Percentiles rank a stretch among this genome's conserved stretches.
These are phyloP conservation scores for Emergomyces pasteurianus DNA, from an alignment of 2,329 filamentous ascomycete species.

Conservation along the genomic window DNA sequence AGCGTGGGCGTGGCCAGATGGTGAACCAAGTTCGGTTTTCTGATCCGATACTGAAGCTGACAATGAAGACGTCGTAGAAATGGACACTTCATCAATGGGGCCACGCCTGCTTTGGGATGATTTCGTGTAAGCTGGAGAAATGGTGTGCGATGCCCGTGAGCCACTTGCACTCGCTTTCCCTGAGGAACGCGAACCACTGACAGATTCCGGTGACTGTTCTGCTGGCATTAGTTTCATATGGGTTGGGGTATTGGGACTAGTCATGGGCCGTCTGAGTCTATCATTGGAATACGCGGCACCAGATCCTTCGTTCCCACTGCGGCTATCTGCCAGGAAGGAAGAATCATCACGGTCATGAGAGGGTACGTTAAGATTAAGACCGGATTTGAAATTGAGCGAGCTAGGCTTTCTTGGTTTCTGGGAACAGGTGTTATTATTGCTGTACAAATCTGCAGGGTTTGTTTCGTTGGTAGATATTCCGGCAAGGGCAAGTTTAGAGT, in stretches of 20 bases:
- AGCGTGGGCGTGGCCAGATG: neutral
- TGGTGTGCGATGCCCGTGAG: neutral
- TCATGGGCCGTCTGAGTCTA: conserved; percentile 12
- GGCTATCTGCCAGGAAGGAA: conserved; percentile 26
- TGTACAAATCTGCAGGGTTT: neutral
- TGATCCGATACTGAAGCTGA: neutral
- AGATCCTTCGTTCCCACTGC: conserved; percentile 21
- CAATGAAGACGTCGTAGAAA: neutral
- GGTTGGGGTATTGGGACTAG: conserved; percentile 13
- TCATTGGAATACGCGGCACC: conserved; percentile 7
- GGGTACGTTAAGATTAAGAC: conserved; percentile 18
- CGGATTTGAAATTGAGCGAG: conserved; percentile 12
- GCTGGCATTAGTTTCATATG: conserved; percentile 1
- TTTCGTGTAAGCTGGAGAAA: neutral
- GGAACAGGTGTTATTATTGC: neutral
- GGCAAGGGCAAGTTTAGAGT: neutral
- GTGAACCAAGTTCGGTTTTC: neutral
- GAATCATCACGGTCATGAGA: conserved; percentile 19
- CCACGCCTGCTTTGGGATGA: neutral
- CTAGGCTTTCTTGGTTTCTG: neutral
- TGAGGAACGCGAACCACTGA: neutral
- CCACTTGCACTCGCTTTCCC: neutral
- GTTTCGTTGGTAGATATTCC: neutral
- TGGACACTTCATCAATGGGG: neutral
- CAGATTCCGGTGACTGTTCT: neutral